phyloP scores from a whole-genome alignment of 225 moss, liverwort and hornwort genomes.

The Neckera pumila region DNA sequence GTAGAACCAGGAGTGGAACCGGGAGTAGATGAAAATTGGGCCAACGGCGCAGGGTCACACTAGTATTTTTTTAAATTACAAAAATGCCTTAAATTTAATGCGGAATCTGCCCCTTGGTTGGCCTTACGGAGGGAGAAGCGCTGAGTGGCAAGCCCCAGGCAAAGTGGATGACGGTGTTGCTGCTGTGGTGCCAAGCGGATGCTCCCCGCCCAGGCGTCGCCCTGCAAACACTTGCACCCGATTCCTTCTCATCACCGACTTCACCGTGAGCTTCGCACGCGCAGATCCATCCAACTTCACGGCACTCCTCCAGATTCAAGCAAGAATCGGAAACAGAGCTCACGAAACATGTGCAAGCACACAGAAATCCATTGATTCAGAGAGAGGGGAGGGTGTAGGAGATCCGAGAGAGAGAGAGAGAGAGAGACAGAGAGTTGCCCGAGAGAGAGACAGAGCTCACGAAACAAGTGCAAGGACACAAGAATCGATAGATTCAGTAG shows the following conservation, averaged over 20 bases:
- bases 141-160: background rate
- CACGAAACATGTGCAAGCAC: background rate
- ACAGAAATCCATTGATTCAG: background rate
- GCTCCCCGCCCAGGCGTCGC: background rate
- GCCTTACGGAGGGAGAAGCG: background rate
- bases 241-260: background rate
- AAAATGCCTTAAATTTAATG: background rate
- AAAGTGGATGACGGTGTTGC: background rate
- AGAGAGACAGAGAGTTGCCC: too few relatives aligned
- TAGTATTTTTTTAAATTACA: too few relatives aligned
- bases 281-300: background rate
- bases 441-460: background rate
- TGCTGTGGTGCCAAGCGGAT: slow-evolving; percentile 6
- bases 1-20: too few relatives aligned
- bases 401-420: too few relatives aligned
- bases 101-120: background rate
- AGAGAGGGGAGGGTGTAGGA: background rate
- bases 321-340: background rate
- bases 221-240: background rate
- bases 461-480: background rate
- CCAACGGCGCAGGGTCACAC: too few relatives aligned
- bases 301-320: background rate
- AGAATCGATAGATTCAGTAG: background rate
- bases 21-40: too few relatives aligned
- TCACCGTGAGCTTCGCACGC: background rate